Evolutionary conservation across 2,329 filamentous ascomycete genomes (phyloP).

Genomic region (Elsinoe ampelina): DNA sequence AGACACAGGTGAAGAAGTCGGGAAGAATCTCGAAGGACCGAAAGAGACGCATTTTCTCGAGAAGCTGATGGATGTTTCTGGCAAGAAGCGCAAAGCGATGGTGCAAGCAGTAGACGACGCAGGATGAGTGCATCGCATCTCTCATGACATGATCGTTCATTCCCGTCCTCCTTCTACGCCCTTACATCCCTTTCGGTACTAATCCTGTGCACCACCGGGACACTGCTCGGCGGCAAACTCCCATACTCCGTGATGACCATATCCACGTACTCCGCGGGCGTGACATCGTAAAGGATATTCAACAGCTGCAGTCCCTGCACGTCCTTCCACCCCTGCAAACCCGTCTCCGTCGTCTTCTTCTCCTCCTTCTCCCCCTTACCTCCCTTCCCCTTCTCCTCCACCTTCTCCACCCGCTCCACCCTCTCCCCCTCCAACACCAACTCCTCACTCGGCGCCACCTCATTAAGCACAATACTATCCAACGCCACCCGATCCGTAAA

Average conservation of each 20-base stretch:
- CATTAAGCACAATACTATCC: constrained; percentile 89
- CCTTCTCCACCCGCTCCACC: constrained; percentile 14
- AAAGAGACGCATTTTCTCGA: constrained; percentile 19
- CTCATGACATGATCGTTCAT: background rate
- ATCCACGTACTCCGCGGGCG: constrained; percentile 74
- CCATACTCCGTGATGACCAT: constrained; percentile 90
- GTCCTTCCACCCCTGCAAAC: constrained; percentile 48
- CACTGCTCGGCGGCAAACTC: constrained; percentile 73
- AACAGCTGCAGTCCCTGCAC: constrained; percentile 52
- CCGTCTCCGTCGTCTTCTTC: constrained; percentile 21
- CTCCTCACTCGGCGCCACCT: constrained; percentile 71
- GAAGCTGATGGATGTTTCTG: constrained; percentile 20
- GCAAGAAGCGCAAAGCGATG: constrained; percentile 13
- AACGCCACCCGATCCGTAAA: constrained; percentile 84
- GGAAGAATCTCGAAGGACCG: background rate
- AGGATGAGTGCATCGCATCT: background rate
- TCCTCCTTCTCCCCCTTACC: constrained; percentile 25
- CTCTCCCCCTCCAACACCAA: constrained; percentile 31
- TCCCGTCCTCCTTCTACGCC: background rate
- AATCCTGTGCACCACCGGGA: constrained; percentile 62
- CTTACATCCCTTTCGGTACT: constrained; percentile 31
- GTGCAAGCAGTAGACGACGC: constrained; percentile 15
- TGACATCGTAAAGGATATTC: constrained; percentile 86
- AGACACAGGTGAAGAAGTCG: background rate
- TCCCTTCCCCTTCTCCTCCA: constrained; percentile 18